These are phyloP conservation scores for Auricularia heimuer DNA, from an alignment of 768 basidiomycete species.

Conservation along the genomic window DNA sequence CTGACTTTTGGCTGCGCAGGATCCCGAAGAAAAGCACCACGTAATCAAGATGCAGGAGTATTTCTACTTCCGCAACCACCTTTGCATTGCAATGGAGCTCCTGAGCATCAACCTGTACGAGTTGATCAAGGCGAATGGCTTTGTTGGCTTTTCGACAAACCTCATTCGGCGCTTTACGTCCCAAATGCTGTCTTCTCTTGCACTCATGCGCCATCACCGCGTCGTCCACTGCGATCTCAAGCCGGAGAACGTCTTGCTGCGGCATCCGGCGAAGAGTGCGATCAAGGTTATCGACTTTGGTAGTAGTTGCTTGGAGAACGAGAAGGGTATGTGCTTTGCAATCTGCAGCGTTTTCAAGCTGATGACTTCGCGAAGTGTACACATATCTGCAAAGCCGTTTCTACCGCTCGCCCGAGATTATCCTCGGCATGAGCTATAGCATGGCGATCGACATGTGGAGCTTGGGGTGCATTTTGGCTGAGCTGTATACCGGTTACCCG, in stretches of 20 bases:
- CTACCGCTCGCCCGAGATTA: conserved; percentile 99
- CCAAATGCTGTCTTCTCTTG: conserved; percentile 88
- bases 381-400: conserved; percentile 99
- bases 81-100: conserved; percentile 97
- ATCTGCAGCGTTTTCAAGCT: background rate
- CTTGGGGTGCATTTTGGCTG: conserved; percentile 94
- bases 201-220: conserved; percentile 91
- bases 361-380: conserved; percentile 54
- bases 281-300: conserved; percentile 99
- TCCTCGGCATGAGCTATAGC: conserved; percentile 97
- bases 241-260: conserved; percentile 94
- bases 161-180: conserved; percentile 93
- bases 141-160: conserved; percentile 93
- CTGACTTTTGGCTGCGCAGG: conserved; percentile 36
- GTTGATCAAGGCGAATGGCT: conserved; percentile 97
- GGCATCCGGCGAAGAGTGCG: conserved; percentile 90
- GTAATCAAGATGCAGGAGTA: conserved; percentile 98
- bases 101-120: conserved; percentile 98
- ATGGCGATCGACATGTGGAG: conserved; percentile 99
- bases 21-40: conserved; percentile 91
- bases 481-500: conserved; percentile 93
- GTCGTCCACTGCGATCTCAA: conserved; percentile 99
- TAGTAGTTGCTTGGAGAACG: conserved; percentile 95
- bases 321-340: conserved; percentile 68
- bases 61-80: conserved; percentile 94